Evolutionary conservation across 257 asterid genomes (phyloP), one percentile per base, ranked within the genome.

Genomic region (Petunia secreta): DNA sequence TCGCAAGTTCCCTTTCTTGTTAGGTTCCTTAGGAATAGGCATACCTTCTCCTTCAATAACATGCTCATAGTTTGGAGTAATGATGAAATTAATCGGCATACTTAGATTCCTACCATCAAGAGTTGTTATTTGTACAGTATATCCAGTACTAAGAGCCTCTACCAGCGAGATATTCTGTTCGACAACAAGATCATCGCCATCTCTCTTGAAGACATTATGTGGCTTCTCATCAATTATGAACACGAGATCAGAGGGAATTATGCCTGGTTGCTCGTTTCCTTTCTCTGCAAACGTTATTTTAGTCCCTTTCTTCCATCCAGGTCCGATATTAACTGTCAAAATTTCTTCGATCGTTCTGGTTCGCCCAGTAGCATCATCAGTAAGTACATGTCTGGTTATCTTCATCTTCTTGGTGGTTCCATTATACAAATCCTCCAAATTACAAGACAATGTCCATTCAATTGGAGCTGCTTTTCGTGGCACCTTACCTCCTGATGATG

Each of bases 281-380:
- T 93, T 95, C 82, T 95, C 97, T 4, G 95, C 98, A 71, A 95
- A 95, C 15, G 98, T 95, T 84, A 95, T 91, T 80, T 95, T 95
- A 8, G 98, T 95, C 62, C 98, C 98, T 85, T 95, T 93, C 83
- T 95, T 95, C 98, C 98, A 93, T 14, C 98, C 98, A 4, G 98
- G 97, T 82, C 89, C 93, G 8, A 95, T 91, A 81, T 89, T 94
- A 6, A 95, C 91, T 0, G 95, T 86, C 59, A 93, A 90, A 68
- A 93, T 87, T 86, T 95, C 98, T 83, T 93, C 96, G 14, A 84
- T 81, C 2, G 93, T 84, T 16, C 86, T 54, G 63, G 94, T 90
- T 85, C 87, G 90, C 96, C 96, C 92, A 80, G 75, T 82, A n/a
- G 89, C 25, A 25, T 25, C 48, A 77, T 91, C 96, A 11, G 65